Base-by-base conservation (phyloP, 768 basidiomycete genomes). In the Arthromyces matolae region DNA sequence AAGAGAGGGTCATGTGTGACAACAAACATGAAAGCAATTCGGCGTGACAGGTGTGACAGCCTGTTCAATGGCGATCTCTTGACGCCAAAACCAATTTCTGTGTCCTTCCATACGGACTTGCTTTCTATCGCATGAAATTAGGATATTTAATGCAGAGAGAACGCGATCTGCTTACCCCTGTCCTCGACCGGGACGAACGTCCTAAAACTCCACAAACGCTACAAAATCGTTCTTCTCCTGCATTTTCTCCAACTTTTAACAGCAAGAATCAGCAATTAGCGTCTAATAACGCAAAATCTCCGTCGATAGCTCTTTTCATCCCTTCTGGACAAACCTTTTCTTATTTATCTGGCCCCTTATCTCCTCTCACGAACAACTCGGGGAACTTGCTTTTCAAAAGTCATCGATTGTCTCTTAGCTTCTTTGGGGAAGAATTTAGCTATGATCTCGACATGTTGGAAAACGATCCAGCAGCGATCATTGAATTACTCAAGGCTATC, bases 381-480 rank as follows among this genome's bases (percentile, higher is more conserved):
- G 9, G 29, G 8, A 32, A 19, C 31, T 10, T 35, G n/a, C 35
- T 36, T 51, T 13, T 54, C 50, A 18, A 45, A 33, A 31, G 4
- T n/a, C 54, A 45, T 23, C 20, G 42, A 31, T 58, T 79, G 14
- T 54, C 60, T 32, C 57, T 78, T 44, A 60, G 49, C 28, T 63
- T 73, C 8, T 66, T 60, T 31, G 75, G 74, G 23, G 70, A 75
- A 60, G 55, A 58, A 10, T 67, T 77, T 33, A 60, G 58, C 8
- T 74, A 68, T 53, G 70, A 78, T 52, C 70, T 81, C 13, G 59
- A 68, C 3, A 51, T 61, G 14, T 66, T 79, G 14, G 68, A 71
- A 47, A 63, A 66, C n/a, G 66, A 80, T 56, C 74, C 77, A 6
- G 51, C 55, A 23, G 60, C 66, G 7, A 71, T 79, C 42, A 77